Conservation (phyloP, 768 basidiomycete species). For the Sarcodon aspratus region DNA sequence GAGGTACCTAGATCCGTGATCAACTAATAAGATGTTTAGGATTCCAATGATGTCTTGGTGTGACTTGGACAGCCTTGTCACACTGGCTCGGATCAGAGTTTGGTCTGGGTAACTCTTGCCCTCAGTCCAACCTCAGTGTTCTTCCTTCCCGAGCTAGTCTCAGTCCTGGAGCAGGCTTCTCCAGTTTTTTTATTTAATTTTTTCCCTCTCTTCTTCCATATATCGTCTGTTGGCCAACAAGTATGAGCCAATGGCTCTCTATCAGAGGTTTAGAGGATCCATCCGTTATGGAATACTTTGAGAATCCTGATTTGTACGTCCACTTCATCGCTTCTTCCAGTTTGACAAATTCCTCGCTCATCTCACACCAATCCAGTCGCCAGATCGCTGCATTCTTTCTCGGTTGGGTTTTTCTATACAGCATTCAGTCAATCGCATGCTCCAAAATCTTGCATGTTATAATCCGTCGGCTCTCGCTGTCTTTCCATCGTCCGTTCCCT, state of each 20-base stretch:
- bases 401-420: conserved; percentile 27
- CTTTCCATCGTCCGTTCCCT: neutral
- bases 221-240: conserved; percentile 1
- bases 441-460: conserved; percentile 12
- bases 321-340: neutral
- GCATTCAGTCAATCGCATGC: conserved; percentile 15
- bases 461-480: neutral
- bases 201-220: conserved; percentile 1
- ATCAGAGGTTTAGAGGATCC: conserved; percentile 4
- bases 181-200: conserved; percentile 1
- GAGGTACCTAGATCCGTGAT: too few species aligned
- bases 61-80: too few species aligned
- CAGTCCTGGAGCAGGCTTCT: conserved; percentile 9
- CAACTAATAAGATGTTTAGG: neutral
- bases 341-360: neutral
- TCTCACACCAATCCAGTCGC: conserved; percentile 15
- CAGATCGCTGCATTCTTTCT: conserved; percentile 26
- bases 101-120: neutral
- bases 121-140: neutral
- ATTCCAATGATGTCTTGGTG: neutral
- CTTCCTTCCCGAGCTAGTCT: conserved; percentile 15
- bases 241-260: conserved; percentile 3
- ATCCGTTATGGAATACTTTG: conserved; percentile 14
- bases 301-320: conserved; percentile 23
- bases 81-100: too few species aligned